Conservation (phyloP, 768 basidiomycete species). For the Amanita pseudoporphyria region DNA sequence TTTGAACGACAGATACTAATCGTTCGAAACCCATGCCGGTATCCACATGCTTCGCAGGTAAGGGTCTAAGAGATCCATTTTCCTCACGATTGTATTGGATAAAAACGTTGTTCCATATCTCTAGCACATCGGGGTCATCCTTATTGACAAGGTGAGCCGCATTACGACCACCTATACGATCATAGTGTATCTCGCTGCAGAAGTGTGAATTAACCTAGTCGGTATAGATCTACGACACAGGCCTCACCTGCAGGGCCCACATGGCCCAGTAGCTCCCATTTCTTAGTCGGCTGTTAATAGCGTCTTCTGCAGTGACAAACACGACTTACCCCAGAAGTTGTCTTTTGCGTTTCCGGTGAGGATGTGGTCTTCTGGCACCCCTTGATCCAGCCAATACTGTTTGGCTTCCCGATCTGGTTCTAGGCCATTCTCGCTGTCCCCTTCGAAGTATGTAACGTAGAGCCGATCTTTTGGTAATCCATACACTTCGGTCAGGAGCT, state of each 20-base stretch:
- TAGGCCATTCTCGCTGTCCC: slow-evolving; percentile 76
- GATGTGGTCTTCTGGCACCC: slow-evolving; percentile 83
- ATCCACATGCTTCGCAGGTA: slow-evolving; percentile 94
- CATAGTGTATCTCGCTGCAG: slow-evolving; percentile 87
- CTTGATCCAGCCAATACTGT: slow-evolving; percentile 81
- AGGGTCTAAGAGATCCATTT: slow-evolving; percentile 65
- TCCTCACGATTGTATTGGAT: slow-evolving; percentile 97
- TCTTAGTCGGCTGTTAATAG: slow-evolving; percentile 37
- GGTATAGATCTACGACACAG: neutral
- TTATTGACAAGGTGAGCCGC: slow-evolving; percentile 88
- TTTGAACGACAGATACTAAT: slow-evolving; percentile 87
- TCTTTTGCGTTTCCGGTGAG: slow-evolving; percentile 93
- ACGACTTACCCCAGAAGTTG: slow-evolving; percentile 90
- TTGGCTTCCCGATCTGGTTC: slow-evolving; percentile 86
- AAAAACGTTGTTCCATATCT: slow-evolving; percentile 99
- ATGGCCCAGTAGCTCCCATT: slow-evolving; percentile 98
- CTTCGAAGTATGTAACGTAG: slow-evolving; percentile 98
- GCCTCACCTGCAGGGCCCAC: slow-evolving; percentile 84
- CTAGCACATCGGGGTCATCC: slow-evolving; percentile 94
- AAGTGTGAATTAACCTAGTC: neutral
- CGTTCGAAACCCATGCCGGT: slow-evolving; percentile 99
- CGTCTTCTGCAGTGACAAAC: neutral
- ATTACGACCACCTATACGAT: slow-evolving; percentile 96
- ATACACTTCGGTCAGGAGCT: slow-evolving; percentile 85
- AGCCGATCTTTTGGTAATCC: slow-evolving; percentile 82